A percentile compares a stretch with the other conserved stretches of the same genome.
phyloP scores from a whole-genome alignment of 176 grass and related monocot species.

The Leersia perrieri region DNA sequence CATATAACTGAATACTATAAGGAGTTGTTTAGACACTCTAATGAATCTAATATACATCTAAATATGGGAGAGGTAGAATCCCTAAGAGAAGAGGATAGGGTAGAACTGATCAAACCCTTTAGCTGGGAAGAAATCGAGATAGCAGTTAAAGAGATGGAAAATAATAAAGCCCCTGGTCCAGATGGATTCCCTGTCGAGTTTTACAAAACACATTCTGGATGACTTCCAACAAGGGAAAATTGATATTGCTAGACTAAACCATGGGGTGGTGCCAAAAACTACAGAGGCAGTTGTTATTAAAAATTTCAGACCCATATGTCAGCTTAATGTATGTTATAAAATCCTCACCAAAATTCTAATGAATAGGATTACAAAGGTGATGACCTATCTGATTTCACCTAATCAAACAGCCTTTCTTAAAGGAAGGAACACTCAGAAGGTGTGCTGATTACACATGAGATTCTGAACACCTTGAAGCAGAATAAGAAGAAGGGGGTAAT shows the following conservation, averaged over 20 bases:
- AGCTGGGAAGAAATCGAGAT: no score
- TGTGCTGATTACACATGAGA: background rate
- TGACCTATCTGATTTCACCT: background rate
- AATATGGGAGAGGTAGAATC: no score
- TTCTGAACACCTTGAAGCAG: background rate
- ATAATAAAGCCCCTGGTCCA: background rate
- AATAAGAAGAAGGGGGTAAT: background rate
- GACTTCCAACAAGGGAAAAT: rapidly evolving
- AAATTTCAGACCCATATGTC: background rate
- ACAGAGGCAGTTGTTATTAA: no score
- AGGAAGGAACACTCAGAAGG: background rate
- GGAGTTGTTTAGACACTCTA: no score
- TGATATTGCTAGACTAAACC: background rate
- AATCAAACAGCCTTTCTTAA: background rate
- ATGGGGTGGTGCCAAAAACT: no score
- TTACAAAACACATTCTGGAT: rapidly evolving
- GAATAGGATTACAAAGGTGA: background rate
- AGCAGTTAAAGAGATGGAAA: no score
- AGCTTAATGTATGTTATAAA: background rate
- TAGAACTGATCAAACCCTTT: no score
- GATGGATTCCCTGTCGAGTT: background rate
- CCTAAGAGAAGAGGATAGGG: no score
- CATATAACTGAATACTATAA: no score
- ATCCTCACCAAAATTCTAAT: background rate
- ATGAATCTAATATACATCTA: no score